These are phyloP conservation scores for Nitzschia putrida DNA, from an alignment of 108 stramenopile genomes.

Conservation along the genomic window DNA sequence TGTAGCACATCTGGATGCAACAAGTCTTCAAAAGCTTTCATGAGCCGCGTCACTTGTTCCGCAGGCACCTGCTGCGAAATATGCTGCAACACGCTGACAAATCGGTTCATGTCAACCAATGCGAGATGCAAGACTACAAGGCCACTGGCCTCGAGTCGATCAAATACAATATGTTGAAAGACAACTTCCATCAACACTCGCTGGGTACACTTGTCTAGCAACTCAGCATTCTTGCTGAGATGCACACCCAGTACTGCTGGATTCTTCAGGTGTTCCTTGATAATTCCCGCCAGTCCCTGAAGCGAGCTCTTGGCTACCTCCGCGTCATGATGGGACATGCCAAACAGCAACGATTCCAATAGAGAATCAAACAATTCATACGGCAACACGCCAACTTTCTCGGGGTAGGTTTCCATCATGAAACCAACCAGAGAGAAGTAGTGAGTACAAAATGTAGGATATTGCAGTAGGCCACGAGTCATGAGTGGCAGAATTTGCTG, in stretches of 20 bases:
- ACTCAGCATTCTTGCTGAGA: constrained; percentile 15
- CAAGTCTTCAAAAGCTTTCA: constrained; percentile 58
- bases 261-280: constrained; percentile 60
- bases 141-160: constrained; percentile 77
- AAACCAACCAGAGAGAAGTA: constrained; percentile 85
- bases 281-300: constrained; percentile 70
- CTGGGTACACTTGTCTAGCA: constrained; percentile 60
- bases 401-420: constrained; percentile 88
- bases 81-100: constrained; percentile 58
- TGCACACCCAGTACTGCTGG: constrained; percentile 37
- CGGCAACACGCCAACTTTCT: constrained; percentile 66
- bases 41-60: constrained; percentile 58
- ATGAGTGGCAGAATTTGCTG: constrained; percentile 86
- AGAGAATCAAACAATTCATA: constrained; percentile 80
- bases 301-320: constrained; percentile 72
- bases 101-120: constrained; percentile 62
- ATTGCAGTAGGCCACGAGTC: constrained; percentile 82
- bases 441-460: constrained; percentile 69
- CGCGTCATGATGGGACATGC: constrained; percentile 77
- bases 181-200: constrained; percentile 76
- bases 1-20: constrained; percentile 64
- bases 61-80: constrained; percentile 58
- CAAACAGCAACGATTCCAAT: constrained; percentile 81
- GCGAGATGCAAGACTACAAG: constrained; percentile 64
- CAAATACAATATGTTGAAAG: constrained; percentile 75